Percentiles rank a stretch among this genome's conserved stretches.
Conservation (phyloP, 2,329 filamentous ascomycete species). For the Nothopassalora personata region DNA sequence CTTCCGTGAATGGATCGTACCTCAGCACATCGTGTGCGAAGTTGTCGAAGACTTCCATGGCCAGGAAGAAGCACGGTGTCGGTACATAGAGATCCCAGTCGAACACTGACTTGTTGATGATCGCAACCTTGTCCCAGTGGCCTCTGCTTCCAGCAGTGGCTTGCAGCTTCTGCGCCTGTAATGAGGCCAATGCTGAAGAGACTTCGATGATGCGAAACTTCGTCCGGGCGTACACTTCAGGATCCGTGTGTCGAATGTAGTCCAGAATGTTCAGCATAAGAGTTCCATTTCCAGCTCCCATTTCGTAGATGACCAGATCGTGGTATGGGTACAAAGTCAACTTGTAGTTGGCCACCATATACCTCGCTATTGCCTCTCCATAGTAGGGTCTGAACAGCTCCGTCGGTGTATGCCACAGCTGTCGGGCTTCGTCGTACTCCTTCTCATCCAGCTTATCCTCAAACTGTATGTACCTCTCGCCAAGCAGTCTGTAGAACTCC, state of each 20-base stretch:
- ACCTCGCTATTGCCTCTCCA: slow-evolving; percentile 93
- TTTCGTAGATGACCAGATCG: slow-evolving; percentile 96
- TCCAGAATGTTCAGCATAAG: slow-evolving; percentile 98
- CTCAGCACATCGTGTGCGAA: slow-evolving; percentile 93
- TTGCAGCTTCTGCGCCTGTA: slow-evolving; percentile 69
- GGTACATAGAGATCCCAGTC: slow-evolving; percentile 87
- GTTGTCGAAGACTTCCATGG: slow-evolving; percentile 97
- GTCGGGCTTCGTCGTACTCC: slow-evolving; percentile 68
- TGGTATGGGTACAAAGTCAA: slow-evolving; percentile 90
- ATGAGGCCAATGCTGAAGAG: slow-evolving; percentile 68
- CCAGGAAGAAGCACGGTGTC: slow-evolving; percentile 93
- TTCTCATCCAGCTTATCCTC: slow-evolving; percentile 78
- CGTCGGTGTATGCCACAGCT: slow-evolving; percentile 97
- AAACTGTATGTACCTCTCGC: slow-evolving; percentile 78
- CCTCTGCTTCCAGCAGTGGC: slow-evolving; percentile 63
- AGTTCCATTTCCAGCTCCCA: slow-evolving; percentile 95
- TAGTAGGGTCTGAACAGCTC: slow-evolving; percentile 96
- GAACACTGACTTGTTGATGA: slow-evolving; percentile 91
- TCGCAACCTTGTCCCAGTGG: slow-evolving; percentile 81
- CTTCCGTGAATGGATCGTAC: slow-evolving; percentile 75
- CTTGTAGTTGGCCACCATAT: slow-evolving; percentile 93
- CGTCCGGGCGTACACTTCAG: slow-evolving; percentile 88
- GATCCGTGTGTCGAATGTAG: slow-evolving; percentile 84
- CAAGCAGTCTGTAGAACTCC: slow-evolving; percentile 72
- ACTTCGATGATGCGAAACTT: slow-evolving; percentile 97